Evolutionary conservation across 192 early-diverging fungal genomes (phyloP).

Genomic region (Backusella circina): DNA sequence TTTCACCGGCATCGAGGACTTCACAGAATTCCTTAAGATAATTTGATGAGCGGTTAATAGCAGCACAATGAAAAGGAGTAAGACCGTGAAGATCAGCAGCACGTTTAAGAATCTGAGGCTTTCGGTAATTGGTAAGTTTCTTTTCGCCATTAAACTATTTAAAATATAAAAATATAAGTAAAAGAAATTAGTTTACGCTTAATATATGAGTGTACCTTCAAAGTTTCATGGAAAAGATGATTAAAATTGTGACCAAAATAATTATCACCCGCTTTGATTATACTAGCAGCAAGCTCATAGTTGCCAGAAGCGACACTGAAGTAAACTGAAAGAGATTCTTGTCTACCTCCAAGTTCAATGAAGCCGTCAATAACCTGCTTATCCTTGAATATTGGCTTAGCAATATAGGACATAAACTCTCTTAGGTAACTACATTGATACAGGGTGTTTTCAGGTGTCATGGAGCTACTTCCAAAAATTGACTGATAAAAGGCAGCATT

Average conservation of each 20-base stretch:
- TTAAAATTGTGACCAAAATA: constrained; percentile 10
- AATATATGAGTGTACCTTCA: constrained; percentile 12
- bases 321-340: constrained; percentile 2
- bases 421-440: neutral
- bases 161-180: constrained; percentile 2
- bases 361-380: constrained; percentile 1
- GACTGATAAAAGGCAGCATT: constrained; percentile 34
- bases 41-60: constrained; percentile 38
- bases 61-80: constrained; percentile 46
- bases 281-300: neutral
- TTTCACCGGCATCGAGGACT: constrained; percentile 26
- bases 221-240: constrained; percentile 17
- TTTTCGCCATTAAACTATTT: constrained; percentile 10
- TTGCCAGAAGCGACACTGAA: constrained; percentile 22
- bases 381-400: neutral
- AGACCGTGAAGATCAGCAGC: constrained; percentile 25
- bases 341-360: neutral
- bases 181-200: neutral
- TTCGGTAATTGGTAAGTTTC: constrained; percentile 7
- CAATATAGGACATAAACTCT: neutral
- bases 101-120: constrained; percentile 38
- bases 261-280: neutral
- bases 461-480: neutral
- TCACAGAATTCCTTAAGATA: constrained; percentile 36
- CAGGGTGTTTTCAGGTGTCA: neutral